Base-by-base conservation (phyloP, 2,329 filamentous ascomycete genomes). In the Fulvia fulva region DNA sequence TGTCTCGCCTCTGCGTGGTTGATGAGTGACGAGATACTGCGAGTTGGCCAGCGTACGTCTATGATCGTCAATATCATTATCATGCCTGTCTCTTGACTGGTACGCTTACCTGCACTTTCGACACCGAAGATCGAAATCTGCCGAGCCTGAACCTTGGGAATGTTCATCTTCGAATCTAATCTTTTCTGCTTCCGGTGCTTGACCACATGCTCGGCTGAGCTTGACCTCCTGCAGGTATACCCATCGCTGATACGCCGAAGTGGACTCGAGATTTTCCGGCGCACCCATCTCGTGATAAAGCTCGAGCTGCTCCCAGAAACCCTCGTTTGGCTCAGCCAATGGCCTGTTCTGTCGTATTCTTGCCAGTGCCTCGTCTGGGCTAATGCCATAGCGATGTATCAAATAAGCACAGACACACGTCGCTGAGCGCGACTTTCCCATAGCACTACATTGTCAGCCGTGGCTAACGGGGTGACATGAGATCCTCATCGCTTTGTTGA, bases 391-490 rank as follows among this genome's bases (percentile, higher is more conserved):
- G 58, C 74, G 74, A 63, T 82, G 80, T 73, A 97, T 87, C 52
- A 97, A 80, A 74, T 92, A 97, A 61, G 94, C 93, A 58, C 95
- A 83, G 55, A 90, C 83, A 64, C 90, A 84, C 30, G 91, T 87
- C 65, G 93, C 89, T 50, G 93, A 97, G 59, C 94, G 89, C 32
- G 92, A 97, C 76, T 95, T 96, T 54, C 94, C 94, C 86, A 96
- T 96, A 22, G 91, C 93, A 81, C 94, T 70, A 58, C 50, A 59
- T 56, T n/a, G 53, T 60, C 55, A 59, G 51, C 28, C 34, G 41
- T 61, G 53, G 56, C n/a, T 56, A 47, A 43, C 11, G 30, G 46
- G 47, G 28, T 12, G 25, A 21, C 23, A 19, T 22, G 32, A 49
- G 32, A 21, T 50, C 43, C 26, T 30, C n/a, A n/a, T n/a, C n/a